Evolutionary conservation across 1,284 basidiomycete species (phyloP).

Genomic region (Puccinia triticina): DNA sequence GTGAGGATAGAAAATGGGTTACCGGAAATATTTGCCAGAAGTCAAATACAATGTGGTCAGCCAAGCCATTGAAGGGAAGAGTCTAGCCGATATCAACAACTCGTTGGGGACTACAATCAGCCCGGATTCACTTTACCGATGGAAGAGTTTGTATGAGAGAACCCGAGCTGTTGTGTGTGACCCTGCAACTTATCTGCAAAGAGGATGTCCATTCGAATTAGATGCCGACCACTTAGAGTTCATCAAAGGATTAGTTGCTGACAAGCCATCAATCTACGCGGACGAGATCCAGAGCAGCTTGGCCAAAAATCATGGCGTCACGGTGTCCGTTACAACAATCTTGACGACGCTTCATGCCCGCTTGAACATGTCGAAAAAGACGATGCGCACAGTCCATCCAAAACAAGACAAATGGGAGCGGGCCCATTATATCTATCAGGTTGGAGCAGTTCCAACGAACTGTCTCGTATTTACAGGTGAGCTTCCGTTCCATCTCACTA

Average conservation of each 20-base stretch:
- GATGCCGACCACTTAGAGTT: not conserved
- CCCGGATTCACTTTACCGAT: not conserved
- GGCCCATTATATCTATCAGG: no score
- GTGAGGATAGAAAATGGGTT: not conserved
- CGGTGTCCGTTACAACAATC: no score
- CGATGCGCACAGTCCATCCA: no score
- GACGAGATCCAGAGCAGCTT: not conserved
- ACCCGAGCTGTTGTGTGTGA: constrained; percentile 4
- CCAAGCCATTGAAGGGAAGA: not conserved
- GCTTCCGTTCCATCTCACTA: no score
- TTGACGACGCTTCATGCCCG: no score
- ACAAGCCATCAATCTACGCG: not conserved
- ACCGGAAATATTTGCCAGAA: not conserved
- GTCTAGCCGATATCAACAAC: not conserved
- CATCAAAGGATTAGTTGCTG: not conserved
- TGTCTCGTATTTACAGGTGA: no score
- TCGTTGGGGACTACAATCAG: not conserved
- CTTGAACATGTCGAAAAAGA: no score
- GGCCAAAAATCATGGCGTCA: no score
- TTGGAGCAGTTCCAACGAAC: no score
- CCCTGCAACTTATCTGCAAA: not conserved
- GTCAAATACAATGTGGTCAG: not conserved
- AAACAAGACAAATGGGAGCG: no score
- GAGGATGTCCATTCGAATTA: not conserved
- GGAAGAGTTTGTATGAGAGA: not conserved